A percentile compares a stretch with the other conserved stretches of the same genome.
Conservation (phyloP, 768 basidiomycete genomes). For the Mycena haematopus region DNA sequence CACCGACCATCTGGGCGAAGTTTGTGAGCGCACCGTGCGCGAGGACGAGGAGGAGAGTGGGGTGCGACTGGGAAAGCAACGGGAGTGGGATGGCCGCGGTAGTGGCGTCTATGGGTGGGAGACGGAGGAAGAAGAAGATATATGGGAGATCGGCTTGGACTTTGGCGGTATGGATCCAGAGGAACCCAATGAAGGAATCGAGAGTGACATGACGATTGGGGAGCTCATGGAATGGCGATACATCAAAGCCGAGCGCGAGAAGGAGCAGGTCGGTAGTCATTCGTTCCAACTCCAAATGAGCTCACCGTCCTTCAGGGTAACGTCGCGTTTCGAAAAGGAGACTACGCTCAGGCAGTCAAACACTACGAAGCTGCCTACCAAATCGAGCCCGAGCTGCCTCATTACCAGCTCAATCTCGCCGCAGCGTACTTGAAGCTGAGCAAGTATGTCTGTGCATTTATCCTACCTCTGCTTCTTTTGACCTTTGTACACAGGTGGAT, state of each 20-base stretch:
- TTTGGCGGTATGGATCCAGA: constrained; percentile 63
- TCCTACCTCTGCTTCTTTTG: constrained; percentile 14
- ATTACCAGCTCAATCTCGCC: constrained; percentile 79
- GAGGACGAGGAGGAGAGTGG: constrained; percentile 71
- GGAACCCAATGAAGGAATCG: constrained; percentile 49
- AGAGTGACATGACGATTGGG: constrained; percentile 68
- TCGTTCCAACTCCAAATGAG: too few species aligned
- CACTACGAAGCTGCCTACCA: constrained; percentile 65
- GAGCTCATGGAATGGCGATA: constrained; percentile 81
- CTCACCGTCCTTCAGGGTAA: constrained; percentile 57
- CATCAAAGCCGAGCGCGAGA: constrained; percentile 71
- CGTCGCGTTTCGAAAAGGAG: constrained; percentile 66
- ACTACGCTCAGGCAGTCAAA: constrained; percentile 59
- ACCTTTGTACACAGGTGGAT: constrained; percentile 59
- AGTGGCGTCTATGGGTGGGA: constrained; percentile 78
- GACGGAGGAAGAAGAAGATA: constrained; percentile 76
- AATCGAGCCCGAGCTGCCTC: constrained; percentile 75
- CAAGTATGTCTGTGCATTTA: constrained; percentile 53
- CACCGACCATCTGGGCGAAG: constrained; percentile 78
- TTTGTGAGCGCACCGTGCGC: constrained; percentile 74
- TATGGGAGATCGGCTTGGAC: constrained; percentile 76
- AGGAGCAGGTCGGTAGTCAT: constrained; percentile 46
- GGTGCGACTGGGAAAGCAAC: constrained; percentile 65
- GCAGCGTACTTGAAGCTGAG: constrained; percentile 74
- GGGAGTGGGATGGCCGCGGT: constrained; percentile 81